phyloP scores from a whole-genome alignment of 139 green algal genomes.

The Chlorella sp. region DNA sequence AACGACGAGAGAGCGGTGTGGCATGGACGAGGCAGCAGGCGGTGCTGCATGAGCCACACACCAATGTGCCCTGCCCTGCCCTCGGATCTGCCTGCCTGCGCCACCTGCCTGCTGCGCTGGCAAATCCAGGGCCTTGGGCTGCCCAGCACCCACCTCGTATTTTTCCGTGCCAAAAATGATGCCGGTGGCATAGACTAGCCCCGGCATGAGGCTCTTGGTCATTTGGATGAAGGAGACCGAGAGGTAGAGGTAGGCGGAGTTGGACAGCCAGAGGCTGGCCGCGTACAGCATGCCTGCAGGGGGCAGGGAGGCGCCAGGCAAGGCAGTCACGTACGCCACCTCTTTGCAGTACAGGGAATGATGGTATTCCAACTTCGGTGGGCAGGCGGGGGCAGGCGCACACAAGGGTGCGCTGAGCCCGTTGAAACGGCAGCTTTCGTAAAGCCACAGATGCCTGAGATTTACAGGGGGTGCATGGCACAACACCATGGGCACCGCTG shows the following conservation, averaged over 20 bases:
- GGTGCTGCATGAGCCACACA: neutral
- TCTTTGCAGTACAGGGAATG: too few relatives aligned
- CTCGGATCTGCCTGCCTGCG: neutral
- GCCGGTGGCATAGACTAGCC: conserved; percentile 41
- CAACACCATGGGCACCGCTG: neutral
- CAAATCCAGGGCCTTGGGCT: neutral
- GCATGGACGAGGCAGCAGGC: neutral
- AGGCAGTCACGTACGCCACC: too few relatives aligned
- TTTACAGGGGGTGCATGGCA: neutral
- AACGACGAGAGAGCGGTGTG: too few relatives aligned
- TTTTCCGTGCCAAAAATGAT: conserved; percentile 32
- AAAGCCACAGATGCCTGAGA: too few relatives aligned
- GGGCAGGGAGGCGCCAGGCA: neutral
- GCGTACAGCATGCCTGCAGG: conserved; percentile 83
- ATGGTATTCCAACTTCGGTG: too few relatives aligned
- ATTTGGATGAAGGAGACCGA: conserved; percentile 99
- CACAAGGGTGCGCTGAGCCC: neutral
- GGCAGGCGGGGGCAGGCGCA: neutral
- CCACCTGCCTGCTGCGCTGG: neutral
- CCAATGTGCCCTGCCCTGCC: neutral
- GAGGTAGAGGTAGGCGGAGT: conserved; percentile 97
- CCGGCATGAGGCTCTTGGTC: conserved; percentile 88
- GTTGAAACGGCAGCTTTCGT: too few relatives aligned
- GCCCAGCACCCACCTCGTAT: neutral
- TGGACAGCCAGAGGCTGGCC: conserved; percentile 93